Conservation (phyloP, 257 asterid species). For the Fraxinus americana region DNA sequence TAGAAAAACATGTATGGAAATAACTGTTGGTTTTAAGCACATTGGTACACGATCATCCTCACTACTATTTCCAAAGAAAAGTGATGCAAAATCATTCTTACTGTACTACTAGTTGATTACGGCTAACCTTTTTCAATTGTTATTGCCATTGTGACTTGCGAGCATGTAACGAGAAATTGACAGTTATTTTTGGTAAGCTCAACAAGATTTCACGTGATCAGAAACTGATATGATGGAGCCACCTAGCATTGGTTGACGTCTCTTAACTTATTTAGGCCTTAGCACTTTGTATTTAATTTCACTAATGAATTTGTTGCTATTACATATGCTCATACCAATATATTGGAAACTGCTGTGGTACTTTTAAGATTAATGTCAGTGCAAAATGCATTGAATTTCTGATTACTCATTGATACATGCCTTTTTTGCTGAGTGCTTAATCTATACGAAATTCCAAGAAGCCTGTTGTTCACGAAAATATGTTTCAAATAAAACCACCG, state of each 20-base stretch:
- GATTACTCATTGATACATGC: conserved; percentile 4
- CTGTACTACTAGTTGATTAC: not conserved
- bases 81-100: not conserved
- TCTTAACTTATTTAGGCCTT: not conserved
- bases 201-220: not conserved
- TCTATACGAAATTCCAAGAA: not conserved
- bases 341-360: not conserved
- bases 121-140: not conserved
- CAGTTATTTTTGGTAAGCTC: conserved; percentile 10
- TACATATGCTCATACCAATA: conserved; percentile 1
- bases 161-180: not conserved
- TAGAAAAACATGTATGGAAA: not conserved
- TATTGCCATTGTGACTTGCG: not conserved
- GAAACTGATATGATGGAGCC: not conserved
- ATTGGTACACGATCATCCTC: not conserved
- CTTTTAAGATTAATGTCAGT: not conserved
- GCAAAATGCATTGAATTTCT: conserved; percentile 2
- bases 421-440: conserved; percentile 18
- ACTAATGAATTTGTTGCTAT: not conserved
- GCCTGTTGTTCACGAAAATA: too few relatives aligned
- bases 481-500: too few relatives aligned
- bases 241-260: conserved; percentile 2
- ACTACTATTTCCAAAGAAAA: not conserved
- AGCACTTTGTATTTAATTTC: conserved; percentile 1
- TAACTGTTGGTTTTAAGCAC: not conserved